Percentiles rank a stretch among this genome's conserved stretches.
These are phyloP conservation scores for Ascoidea tarda DNA, from an alignment of 805 yeast species.

Conservation along the genomic window DNA sequence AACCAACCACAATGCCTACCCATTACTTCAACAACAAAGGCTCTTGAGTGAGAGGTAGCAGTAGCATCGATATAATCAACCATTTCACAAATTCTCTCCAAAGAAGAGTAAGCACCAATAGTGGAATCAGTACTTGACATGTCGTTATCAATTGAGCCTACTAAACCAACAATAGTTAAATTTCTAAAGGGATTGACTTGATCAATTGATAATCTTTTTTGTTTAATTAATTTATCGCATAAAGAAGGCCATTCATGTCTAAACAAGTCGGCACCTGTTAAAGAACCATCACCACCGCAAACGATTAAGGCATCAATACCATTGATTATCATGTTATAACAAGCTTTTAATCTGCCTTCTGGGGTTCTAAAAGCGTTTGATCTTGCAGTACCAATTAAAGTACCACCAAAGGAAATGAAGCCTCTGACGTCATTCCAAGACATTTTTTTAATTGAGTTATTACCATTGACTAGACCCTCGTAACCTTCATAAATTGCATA, in stretches of 20 bases:
- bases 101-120: constrained; percentile 68
- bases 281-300: constrained; percentile 76
- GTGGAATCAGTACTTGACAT: constrained; percentile 80
- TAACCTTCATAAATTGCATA: constrained; percentile 65
- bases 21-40: constrained; percentile 78
- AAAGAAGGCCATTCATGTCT: constrained; percentile 69
- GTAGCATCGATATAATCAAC: constrained; percentile 78
- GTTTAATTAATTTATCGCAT: constrained; percentile 37
- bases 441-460: constrained; percentile 45
- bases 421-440: constrained; percentile 65
- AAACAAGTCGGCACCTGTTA: constrained; percentile 72
- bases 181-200: constrained; percentile 35
- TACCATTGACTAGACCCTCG: constrained; percentile 58
- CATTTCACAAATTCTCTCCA: constrained; percentile 60
- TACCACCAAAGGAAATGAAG: constrained; percentile 60
- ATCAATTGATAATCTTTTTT: constrained; percentile 28
- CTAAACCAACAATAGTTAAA: constrained; percentile 60
- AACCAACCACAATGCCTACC: constrained; percentile 89
- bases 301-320: constrained; percentile 72
- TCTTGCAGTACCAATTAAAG: constrained; percentile 69
- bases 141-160: constrained; percentile 77
- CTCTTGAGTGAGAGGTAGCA: constrained; percentile 71
- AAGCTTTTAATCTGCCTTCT: constrained; percentile 48
- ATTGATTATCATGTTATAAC: constrained; percentile 48
- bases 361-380: constrained; percentile 55